These are phyloP conservation scores for Rhizophagus sp. DNA, from an alignment of 192 early-diverging fungal species.

Conservation along the genomic window DNA sequence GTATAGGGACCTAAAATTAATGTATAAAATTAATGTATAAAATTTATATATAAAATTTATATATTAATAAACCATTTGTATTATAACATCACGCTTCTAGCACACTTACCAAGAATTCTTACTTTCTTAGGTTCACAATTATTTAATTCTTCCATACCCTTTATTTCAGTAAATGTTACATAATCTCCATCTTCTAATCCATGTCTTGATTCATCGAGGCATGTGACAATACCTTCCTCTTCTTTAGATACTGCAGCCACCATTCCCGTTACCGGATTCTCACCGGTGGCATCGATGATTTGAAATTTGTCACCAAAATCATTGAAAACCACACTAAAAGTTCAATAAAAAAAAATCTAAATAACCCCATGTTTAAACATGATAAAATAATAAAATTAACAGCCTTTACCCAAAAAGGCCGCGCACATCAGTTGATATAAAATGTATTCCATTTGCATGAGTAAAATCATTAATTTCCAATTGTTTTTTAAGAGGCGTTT, in stretches of 20 bases:
- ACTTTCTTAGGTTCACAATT: constrained; percentile 75
- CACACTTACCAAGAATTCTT: constrained; percentile 67
- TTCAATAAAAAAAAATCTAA: constrained; percentile 11
- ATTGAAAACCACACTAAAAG: constrained; percentile 76
- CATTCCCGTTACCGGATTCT: constrained; percentile 92
- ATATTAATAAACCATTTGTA: not conserved
- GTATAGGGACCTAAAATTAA: constrained; percentile 77
- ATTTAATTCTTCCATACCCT: constrained; percentile 93
- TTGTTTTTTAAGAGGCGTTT: constrained; percentile 73
- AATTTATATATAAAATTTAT: not conserved
- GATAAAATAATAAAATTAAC: not conserved
- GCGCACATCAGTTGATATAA: constrained; percentile 84
- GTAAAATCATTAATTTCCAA: constrained; percentile 85
- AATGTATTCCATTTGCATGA: constrained; percentile 72
- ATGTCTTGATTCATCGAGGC: constrained; percentile 95
- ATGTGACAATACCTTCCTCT: constrained; percentile 86
- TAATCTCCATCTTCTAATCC: constrained; percentile 97
- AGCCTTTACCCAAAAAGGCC: constrained; percentile 85
- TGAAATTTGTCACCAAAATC: constrained; percentile 93
- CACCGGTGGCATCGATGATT: constrained; percentile 88
- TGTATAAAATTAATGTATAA: not conserved
- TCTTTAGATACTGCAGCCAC: constrained; percentile 78
- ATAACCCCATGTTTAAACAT: not conserved
- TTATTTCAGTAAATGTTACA: constrained; percentile 91
- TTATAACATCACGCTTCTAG: not conserved